Evolutionary conservation across 139 green algal species (phyloP).

Genomic region (Chlamydomonas applanata): DNA sequence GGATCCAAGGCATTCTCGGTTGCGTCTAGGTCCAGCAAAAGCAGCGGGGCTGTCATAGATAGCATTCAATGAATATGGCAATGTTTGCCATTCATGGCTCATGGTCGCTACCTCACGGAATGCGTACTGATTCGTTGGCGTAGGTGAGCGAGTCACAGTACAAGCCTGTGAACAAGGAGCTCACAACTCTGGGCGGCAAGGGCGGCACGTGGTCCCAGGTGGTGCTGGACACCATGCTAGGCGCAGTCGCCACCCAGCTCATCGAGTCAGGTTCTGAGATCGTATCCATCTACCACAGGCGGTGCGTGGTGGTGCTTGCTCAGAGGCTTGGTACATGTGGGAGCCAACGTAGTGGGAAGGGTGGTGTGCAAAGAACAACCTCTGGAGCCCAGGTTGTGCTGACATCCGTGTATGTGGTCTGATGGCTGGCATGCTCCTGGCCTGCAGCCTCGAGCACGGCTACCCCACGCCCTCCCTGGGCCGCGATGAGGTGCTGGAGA

Average conservation of each 20-base stretch:
- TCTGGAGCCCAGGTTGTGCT: not conserved
- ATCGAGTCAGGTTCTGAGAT: conserved; percentile 62
- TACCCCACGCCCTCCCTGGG: conserved; percentile 86
- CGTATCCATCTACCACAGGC: conserved; percentile 83
- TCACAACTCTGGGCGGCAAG: conserved; percentile 57
- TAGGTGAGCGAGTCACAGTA: conserved; percentile 65
- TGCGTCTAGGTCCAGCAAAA: no score
- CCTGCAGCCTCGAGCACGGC: conserved; percentile 68
- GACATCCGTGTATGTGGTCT: no score
- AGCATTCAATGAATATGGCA: no score
- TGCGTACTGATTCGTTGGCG: no score
- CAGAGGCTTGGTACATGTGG: no score
- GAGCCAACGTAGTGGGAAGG: not conserved
- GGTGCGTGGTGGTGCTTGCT: conserved; percentile 5
- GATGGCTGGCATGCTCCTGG: no score
- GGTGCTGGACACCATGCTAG: conserved; percentile 73
- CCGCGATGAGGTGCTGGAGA: conserved; percentile 72
- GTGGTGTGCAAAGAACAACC: not conserved
- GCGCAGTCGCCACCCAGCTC: conserved; percentile 78
- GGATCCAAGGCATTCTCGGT: no score
- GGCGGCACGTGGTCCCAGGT: conserved; percentile 52
- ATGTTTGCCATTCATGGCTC: no score
- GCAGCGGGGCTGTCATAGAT: no score
- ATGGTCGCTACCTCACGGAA: no score
- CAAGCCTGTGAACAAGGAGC: conserved; percentile 74